These are phyloP conservation scores for Chaetomiaceae sp. DNA, from an alignment of 2,329 filamentous ascomycete genomes.

Conservation along the genomic window DNA sequence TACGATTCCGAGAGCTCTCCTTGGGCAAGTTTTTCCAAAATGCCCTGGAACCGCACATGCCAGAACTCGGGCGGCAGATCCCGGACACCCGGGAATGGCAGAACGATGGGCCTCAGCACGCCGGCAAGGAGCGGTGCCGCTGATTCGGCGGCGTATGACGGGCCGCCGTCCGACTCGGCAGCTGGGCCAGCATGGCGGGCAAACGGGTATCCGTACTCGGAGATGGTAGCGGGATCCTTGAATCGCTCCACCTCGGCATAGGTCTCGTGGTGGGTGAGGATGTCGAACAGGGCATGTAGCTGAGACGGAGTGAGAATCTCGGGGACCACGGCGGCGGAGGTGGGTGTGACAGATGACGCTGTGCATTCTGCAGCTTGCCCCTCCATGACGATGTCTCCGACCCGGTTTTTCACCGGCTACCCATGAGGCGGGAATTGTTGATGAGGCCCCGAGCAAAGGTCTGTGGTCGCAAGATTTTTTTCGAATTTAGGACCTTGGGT, in stretches of 20 bases:
- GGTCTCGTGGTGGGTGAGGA: conserved; percentile 55
- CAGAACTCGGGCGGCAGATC: conserved; percentile 62
- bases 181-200: conserved; percentile 19
- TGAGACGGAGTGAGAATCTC: conserved; percentile 35
- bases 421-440: too few relatives aligned
- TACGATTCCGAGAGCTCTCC: conserved; percentile 76
- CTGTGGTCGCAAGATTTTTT: too few relatives aligned
- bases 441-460: too few relatives aligned
- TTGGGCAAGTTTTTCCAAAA: conserved; percentile 58
- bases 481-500: too few relatives aligned
- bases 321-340: neutral
- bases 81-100: conserved; percentile 61
- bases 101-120: conserved; percentile 59
- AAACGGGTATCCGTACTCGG: conserved; percentile 68
- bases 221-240: conserved; percentile 59
- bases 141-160: conserved; percentile 34
- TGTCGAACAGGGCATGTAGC: conserved; percentile 52
- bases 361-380: too few relatives aligned
- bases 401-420: too few relatives aligned
- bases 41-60: conserved; percentile 53
- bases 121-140: conserved; percentile 63
- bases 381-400: too few relatives aligned
- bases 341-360: too few relatives aligned
- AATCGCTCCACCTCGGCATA: conserved; percentile 68
- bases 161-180: conserved; percentile 13